Base-by-base conservation (phyloP, 1,284 basidiomycete species). In the Sphagnurus paluster region DNA sequence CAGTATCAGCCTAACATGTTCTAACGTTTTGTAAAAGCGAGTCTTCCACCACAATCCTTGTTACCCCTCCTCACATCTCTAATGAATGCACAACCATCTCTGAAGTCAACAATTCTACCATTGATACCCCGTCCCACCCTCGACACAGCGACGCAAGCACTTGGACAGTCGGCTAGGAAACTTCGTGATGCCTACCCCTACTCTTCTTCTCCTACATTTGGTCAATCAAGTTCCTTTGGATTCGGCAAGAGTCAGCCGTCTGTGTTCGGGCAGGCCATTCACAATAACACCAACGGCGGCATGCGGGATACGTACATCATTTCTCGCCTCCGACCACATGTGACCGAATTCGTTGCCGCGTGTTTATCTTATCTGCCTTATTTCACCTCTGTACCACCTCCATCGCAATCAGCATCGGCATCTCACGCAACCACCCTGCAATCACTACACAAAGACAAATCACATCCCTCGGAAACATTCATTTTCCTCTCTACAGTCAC, bases 291-390 rank as follows among this genome's bases (percentile, higher is more conserved):
- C n/a, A 61, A 61, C 46, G 59, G 71, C 34, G 76, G 77, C 33
- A 91, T 90, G 87, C 82, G 88, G 49, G 84, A 89, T 44, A 80
- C 82, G 5, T 91, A 91, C 61, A 75, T 91, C 53, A 64, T 81
- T 25, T 86, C 81, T 14, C 77, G 88, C 46, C 70, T 91, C n/a
- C 76, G 82, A 43, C 83, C 85, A 16, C 81, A 84, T 60, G 80
- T 90, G 42, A 68, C 75, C 41, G 87, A 90, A 41, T 91, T 89
- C 53, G 79, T 84, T 24, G 76, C 87, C 2, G 77, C 84, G 13
- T 86, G 79, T 61, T 75, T 80, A 58, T 84, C 89, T 6, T 91
- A 90, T 59, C 77, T 91, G 38, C 87, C 87, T 1, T 91, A 91
- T 63, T 91, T 91, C 61, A 86, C 87, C 16, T 81, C 77, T 55